These are phyloP conservation scores for Talaromyces sp. DNA, from an alignment of 2,329 filamentous ascomycete species.

Conservation along the genomic window DNA sequence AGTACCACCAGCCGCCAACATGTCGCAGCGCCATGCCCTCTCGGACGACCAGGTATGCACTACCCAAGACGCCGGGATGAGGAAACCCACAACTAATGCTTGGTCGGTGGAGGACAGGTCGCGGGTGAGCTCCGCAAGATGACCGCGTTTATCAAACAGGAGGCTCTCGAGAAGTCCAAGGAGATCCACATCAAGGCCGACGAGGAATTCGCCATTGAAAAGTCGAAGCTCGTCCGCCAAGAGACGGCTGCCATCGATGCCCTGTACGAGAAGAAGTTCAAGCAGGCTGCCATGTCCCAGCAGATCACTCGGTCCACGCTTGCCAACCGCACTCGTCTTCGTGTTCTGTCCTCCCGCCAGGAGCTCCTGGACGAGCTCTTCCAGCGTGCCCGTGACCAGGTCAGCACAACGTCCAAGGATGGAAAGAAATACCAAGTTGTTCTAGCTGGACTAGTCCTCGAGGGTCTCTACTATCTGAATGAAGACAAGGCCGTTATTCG, in stretches of 20 bases:
- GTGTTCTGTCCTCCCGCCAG: conserved; percentile 80
- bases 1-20: conserved; percentile 47
- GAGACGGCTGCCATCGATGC: conserved; percentile 90
- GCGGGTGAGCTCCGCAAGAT: conserved; percentile 98
- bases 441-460: conserved; percentile 75
- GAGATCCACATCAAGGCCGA: conserved; percentile 98
- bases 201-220: conserved; percentile 98
- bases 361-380: conserved; percentile 88
- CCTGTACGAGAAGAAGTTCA: conserved; percentile 97
- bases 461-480: conserved; percentile 82
- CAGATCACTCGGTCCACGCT: conserved; percentile 97
- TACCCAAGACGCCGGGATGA: conserved; percentile 18
- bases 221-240: conserved; percentile 94
- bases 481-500: conserved; percentile 72
- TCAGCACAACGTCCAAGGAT: conserved; percentile 56
- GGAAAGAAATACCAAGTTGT: conserved; percentile 63
- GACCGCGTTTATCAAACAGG: conserved; percentile 99
- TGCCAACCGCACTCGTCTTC: conserved; percentile 90
- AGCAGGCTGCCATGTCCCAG: conserved; percentile 96
- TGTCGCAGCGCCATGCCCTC: conserved; percentile 90
- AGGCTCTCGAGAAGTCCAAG: conserved; percentile 91
- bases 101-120: conserved; percentile 55
- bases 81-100: conserved; percentile 10
- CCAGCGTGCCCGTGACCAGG: conserved; percentile 67
- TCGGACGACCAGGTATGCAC: conserved; percentile 85